Base-by-base conservation (phyloP, 331 rosid genomes). In the Rosa hybrid region DNA sequence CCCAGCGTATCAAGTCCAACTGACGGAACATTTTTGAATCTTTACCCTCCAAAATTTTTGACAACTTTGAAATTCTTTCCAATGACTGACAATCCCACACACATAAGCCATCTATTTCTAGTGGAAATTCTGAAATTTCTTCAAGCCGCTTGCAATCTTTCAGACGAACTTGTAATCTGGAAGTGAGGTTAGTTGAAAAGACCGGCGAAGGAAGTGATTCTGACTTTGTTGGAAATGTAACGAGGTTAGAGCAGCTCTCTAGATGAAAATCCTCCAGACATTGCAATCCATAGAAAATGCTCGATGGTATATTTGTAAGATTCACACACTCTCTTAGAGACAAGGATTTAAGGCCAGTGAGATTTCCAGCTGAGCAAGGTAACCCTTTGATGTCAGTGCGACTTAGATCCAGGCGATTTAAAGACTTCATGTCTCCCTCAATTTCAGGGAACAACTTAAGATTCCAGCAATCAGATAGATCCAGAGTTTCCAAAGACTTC, bases 301-400 rank as follows among this genome's bases (percentile, higher is more conserved):
- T 18, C 0, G 6, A 56, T 20, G 60, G 60, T 20, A 18, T 0
- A 68, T 3, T 3, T 1, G 16, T 68, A 3, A 68, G 49, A 4
- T 8, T 39, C 3, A 0, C 3, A 16, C 48, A 17, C 1, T 0
- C 0, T 0, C 0, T 0, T 18, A 68, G 7, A 8, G 7, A 2
- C 11, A 68, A 68, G 18, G 6, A 7, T 68, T 39, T 7, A 17
- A 68, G 72, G 5, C 23, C n/a, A 8, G 25, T 20, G 9, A 69
- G 53, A 69, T 10, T 7, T 69, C 16, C 18, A 42, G 20, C 44
- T 1, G 74, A 20, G 3, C 34, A 11, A n/a, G 74, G 74, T 6
- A 69, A 44, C 21, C 44, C 53, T n/a, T 69, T 4, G 18, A 69
- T 6, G 21, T 1, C 59, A 20, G 38, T 53, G 1, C 0, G 0